Evolutionary conservation across 2,329 filamentous ascomycete species (phyloP), one percentile per base, ranked within the genome.

Genomic region (Alternaria brassicicola): DNA sequence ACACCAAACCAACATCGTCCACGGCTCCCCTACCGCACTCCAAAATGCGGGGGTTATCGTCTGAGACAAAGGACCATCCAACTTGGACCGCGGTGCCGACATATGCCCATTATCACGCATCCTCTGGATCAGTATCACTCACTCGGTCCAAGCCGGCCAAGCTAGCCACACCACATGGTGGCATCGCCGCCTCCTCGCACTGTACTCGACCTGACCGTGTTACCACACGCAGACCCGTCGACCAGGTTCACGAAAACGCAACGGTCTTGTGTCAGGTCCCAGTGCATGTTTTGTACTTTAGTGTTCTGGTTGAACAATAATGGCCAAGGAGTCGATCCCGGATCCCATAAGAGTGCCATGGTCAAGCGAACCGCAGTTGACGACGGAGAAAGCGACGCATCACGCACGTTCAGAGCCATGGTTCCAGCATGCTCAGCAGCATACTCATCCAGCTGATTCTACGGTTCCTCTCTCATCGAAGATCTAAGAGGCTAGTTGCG

Each of bases 231-330:
- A 59, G 50, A 65, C 67, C 74, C 74, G 65, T 64, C 58, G 68
- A 76, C 74, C 74, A 62, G 74, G 74, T 74, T 64, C 63, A 35
- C 59, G 51, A 63, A 51, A 63, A 51, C 53, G 55, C 38, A 74
- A 71, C 68, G 67, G 71, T 66, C 65, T 70, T 68, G 67, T 74
- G 70, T 69, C 58, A 74, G 66, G 69, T 71, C 69, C 64, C 60
- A 69, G 49, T 69, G 62, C 69, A 71, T 71, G 68, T 54, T 60
- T 58, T 67, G 67, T 71, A 59, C 60, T 47, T 55, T 51, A 57
- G 51, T 52, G 55, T 51, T 55, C 50, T 57, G 54, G 10, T 25
- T 17, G 23, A 48, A 45, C 41, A 46, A 56, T 30, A 19, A 21
- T 57, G 49, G 43, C 38, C 30, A 25, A 19, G n/a, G 13, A 35